Conservation (phyloP, 108 stramenopile genomes). For the Tribonema minus region DNA sequence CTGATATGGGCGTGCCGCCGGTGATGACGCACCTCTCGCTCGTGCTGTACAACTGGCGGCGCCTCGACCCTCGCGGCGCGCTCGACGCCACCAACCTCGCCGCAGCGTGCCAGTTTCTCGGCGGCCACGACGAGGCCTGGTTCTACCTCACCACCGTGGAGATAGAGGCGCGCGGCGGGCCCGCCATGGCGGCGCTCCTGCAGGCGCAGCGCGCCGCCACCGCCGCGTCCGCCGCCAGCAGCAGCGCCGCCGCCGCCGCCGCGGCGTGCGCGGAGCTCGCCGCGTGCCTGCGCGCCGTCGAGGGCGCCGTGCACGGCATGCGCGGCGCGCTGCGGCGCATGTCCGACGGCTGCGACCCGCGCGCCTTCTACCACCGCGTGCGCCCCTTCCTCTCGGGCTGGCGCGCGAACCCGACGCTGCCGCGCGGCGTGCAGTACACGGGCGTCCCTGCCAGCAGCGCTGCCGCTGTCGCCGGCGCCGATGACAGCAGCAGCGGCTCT, state of each 20-base stretch:
- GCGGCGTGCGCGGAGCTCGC: conserved; percentile 6
- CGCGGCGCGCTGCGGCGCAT: conserved; percentile 29
- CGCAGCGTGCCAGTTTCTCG: conserved; percentile 46
- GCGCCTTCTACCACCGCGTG: conserved; percentile 50
- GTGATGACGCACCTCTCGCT: conserved; percentile 39
- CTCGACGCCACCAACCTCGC: conserved; percentile 45
- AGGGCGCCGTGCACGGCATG: conserved; percentile 33
- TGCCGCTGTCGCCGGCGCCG: too few species aligned
- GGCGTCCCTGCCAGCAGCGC: too few species aligned
- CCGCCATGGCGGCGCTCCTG: conserved; percentile 41
- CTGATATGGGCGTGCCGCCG: conserved; percentile 43
- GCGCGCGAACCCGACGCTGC: conserved; percentile 50
- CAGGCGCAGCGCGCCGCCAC: conserved; percentile 12
- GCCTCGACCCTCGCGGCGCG: conserved; percentile 42
- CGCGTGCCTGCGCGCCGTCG: conserved; percentile 1
- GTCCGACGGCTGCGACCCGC: conserved; percentile 52
- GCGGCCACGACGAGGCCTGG: conserved; percentile 53
- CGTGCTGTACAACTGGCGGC: conserved; percentile 51
- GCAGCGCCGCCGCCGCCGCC: not conserved
- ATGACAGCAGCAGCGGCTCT: not conserved
- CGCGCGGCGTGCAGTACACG: conserved; percentile 36
- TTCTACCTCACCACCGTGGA: conserved; percentile 53
- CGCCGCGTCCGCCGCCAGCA: not conserved
- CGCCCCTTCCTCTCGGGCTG: conserved; percentile 49
- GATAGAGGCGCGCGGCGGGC: conserved; percentile 52